A percentile compares a stretch with the other conserved stretches of the same genome.
phyloP scores from a whole-genome alignment of 1,139 yeast species.

The Sugiyamaella japonica region DNA sequence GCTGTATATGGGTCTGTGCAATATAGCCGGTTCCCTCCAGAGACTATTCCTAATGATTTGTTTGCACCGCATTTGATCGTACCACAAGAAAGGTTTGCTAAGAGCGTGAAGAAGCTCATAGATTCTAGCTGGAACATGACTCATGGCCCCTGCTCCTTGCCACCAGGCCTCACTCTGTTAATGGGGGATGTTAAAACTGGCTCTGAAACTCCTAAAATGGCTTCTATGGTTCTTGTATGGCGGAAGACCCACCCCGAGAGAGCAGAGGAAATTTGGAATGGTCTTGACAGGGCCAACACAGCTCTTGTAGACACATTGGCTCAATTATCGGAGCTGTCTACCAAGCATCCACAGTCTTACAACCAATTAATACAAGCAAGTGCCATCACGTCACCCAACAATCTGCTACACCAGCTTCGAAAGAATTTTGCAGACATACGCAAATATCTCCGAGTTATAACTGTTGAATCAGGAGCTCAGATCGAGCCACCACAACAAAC shows the following conservation, averaged over 20 bases:
- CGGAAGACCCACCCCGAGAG: constrained; percentile 52
- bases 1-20: constrained; percentile 89
- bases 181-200: constrained; percentile 97
- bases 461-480: constrained; percentile 72
- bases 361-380: constrained; percentile 10
- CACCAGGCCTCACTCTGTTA: constrained; percentile 62
- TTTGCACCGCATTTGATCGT: constrained; percentile 1
- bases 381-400: constrained; percentile 10
- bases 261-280: constrained; percentile 54
- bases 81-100: constrained; percentile 21
- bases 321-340: constrained; percentile 41
- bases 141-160: constrained; percentile 58
- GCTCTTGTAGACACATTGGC: constrained; percentile 52
- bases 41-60: constrained; percentile 13
- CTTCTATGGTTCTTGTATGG: constrained; percentile 75
- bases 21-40: constrained; percentile 62
- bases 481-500: constrained; percentile 86
- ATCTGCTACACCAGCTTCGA: constrained; percentile 17
- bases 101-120: constrained; percentile 44
- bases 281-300: constrained; percentile 60
- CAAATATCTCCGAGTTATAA: constrained; percentile 54
- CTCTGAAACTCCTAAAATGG: constrained; percentile 90
- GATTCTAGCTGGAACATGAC: constrained; percentile 57
- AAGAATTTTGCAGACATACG: constrained; percentile 53
- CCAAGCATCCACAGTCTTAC: constrained; percentile 23